These are phyloP conservation scores for Phytopythium delawarense DNA, from an alignment of 352 stramenopile genomes.

Conservation along the genomic window DNA sequence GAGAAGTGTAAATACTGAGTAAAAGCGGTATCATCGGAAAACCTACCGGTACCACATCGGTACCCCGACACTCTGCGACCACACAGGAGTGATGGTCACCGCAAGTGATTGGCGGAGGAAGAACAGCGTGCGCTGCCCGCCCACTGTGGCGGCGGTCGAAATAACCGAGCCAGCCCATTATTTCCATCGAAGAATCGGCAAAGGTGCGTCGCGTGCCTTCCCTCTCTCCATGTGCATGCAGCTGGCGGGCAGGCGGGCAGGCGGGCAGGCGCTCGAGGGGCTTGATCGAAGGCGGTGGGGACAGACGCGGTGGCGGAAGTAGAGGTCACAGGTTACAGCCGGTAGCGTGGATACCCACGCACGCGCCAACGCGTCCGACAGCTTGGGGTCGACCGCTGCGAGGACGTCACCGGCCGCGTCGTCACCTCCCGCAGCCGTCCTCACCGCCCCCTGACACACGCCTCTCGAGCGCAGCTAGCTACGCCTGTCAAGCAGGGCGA, in stretches of 20 bases:
- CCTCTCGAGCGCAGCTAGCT: no score
- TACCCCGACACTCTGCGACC: no score
- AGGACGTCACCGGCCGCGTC: neutral
- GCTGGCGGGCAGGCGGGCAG: no score
- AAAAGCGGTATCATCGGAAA: neutral
- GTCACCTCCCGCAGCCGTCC: neutral
- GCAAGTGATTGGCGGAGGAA: conserved; percentile 78
- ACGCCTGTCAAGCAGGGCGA: no score
- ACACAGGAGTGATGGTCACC: conserved; percentile 48
- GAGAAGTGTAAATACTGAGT: conserved; percentile 1
- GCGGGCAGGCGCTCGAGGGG: no score
- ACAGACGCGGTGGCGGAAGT: no score
- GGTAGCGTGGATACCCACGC: no score
- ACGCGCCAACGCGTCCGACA: no score
- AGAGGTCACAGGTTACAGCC: no score
- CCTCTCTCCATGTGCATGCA: neutral
- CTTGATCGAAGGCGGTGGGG: no score
- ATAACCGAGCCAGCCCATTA: conserved; percentile 61
- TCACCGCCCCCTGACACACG: no score
- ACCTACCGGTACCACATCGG: neutral
- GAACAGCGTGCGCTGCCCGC: conserved; percentile 18
- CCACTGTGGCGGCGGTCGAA: conserved; percentile 7
- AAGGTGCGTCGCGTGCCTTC: conserved; percentile 36
- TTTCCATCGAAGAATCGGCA: conserved; percentile 83
- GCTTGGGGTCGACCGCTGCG: no score